Base-by-base conservation (phyloP, 805 yeast species). In the Vanderwaltozyma yarrowii region DNA sequence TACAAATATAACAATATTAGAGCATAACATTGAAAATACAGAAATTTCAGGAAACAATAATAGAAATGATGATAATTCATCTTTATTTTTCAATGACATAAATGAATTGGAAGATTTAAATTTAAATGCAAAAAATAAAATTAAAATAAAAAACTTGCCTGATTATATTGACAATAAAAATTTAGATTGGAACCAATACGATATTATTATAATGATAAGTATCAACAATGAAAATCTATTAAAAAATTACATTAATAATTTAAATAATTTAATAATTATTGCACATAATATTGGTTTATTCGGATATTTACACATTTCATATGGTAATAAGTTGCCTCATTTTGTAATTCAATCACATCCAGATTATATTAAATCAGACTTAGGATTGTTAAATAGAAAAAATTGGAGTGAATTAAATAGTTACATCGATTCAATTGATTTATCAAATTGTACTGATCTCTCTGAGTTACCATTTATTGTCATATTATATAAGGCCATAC, bases 281-380 rank as follows among this genome's bases (percentile, higher is more conserved):
- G 65, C 74, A 1, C 62, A 65, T 30, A 60, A 78, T 18, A 1
- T 43, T 67, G 94, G 94, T 0, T 79, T 80, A 47, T 83, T 76
- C 52, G 87, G 87, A 1, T 59, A 66, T 14, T 43, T 83, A 4
- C 64, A 76, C 30, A 51, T 80, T 4, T 60, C 72, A 24, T 54
- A 71, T n/a, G 56, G 51, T 20, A 85, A 78, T 47, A 21, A 21
- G 6, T 21, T 21, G 9, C 74, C 75, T 8, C 61, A 55, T 48
- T 72, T 78, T n/a, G 72, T 84, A 2, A 61, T 85, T 13, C 88
- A 88, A 42, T 74, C 95, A 0, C 94, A 86, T 54, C 76, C 78
- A 0, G 76, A 54, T 19, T 44, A 66, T 25, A 64, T 25, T 13
- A 27, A 71, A 8, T 74, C 69, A 19, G 95, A 85, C 49, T 59